Evolutionary conservation across 177 flowering plant genomes (phyloP).

Genomic region (Tripterygium wilfordii): DNA sequence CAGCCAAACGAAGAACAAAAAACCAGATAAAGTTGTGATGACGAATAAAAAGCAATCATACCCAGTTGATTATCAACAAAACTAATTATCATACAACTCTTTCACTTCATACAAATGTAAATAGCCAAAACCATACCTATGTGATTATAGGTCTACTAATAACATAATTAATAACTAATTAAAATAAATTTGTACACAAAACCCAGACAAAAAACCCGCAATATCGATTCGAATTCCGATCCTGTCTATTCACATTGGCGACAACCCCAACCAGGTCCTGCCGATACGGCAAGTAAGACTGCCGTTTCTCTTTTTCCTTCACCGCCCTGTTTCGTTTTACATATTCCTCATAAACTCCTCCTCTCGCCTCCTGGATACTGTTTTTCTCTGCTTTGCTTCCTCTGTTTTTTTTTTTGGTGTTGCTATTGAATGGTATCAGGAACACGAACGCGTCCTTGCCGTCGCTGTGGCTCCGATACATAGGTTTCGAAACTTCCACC

Average conservation of each 20-base stretch:
- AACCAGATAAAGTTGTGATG: no score
- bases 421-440: slow-evolving; percentile 17
- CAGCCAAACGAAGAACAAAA: no score
- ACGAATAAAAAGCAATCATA: no score
- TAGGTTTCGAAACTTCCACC: slow-evolving; percentile 54
- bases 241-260: slow-evolving; percentile 49
- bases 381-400: slow-evolving; percentile 5
- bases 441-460: slow-evolving; percentile 48
- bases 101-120: no score
- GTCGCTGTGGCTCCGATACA: slow-evolving; percentile 57
- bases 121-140: no score
- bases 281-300: slow-evolving; percentile 48
- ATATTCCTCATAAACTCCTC: slow-evolving; percentile 15
- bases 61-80: no score
- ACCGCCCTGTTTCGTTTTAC: slow-evolving; percentile 21
- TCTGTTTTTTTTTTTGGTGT: background rate
- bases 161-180: no score
- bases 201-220: no score
- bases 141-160: no score
- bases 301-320: slow-evolving; percentile 33
- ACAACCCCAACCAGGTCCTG: slow-evolving; percentile 58
- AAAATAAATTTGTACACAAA: no score
- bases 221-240: slow-evolving; percentile 40
- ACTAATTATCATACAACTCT: no score
- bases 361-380: background rate